Base-by-base conservation (phyloP, 1,284 basidiomycete genomes). In the Vanrija sp. region DNA sequence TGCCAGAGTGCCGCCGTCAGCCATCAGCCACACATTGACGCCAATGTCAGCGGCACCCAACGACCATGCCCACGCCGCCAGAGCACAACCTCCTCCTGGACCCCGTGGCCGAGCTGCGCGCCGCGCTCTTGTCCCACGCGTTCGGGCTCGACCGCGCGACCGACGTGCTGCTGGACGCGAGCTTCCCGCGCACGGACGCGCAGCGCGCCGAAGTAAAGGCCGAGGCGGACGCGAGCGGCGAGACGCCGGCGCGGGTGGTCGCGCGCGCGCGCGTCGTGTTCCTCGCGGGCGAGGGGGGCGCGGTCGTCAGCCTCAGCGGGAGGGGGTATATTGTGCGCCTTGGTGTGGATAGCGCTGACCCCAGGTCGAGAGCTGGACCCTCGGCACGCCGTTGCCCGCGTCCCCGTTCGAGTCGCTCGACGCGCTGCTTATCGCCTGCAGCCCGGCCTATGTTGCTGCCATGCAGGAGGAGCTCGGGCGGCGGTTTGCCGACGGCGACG, bases 341-440 rank as follows among this genome's bases (percentile, higher is more conserved):
- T 36, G 16, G 18, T n/a, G 12, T 24, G 25, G 20, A 2, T 7
- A 38, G 16, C 22, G 23, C 20, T 22, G 27, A 9, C 25, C 9
- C 20, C 36, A 64, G 60, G 49, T 63, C 27, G 60, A 60, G 20
- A 27, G 38, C 2, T 51, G 43, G 0, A 53, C 53, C 3, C 24
- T 54, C 9, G 37, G 44, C 23, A 49, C 45, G 7, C 45, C 52
- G 0, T 38, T 54, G 19, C 49, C 51, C 7, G 39, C 52, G 10
- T 41, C 43, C 37, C 66, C 68, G 12, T 73, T 64, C 52, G 71
- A 73, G 49, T 60, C 61, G 0, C 58, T 73, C 35, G 71, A 73
- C 49, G 60, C 69, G 12, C 57, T 73, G 10, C 56, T 73, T 43
- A 73, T 73, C 25, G 70, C 63, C 12, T 41, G 65, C 14, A 67